phyloP scores from a whole-genome alignment of 2,329 filamentous ascomycete species.

The Fusarium mundagurra region DNA sequence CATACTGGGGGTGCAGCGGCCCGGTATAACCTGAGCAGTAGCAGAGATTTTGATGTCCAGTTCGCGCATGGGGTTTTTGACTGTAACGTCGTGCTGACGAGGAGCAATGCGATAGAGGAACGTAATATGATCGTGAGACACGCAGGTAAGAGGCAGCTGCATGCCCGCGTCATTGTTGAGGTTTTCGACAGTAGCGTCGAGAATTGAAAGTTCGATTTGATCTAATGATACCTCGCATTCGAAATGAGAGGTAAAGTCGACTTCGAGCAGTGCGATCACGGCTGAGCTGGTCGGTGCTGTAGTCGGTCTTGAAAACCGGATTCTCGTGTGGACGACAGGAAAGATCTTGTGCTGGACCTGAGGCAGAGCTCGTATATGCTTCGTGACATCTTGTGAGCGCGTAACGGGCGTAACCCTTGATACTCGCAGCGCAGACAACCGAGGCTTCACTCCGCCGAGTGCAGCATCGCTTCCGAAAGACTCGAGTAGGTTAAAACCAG shows the following conservation, averaged over 20 bases:
- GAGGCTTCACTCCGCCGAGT: slow-evolving; percentile 69
- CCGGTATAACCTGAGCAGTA: slow-evolving; percentile 64
- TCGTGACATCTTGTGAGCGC: slow-evolving; percentile 67
- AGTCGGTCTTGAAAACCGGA: slow-evolving; percentile 75
- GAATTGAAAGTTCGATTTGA: slow-evolving; percentile 65
- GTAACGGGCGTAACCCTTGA: slow-evolving; percentile 77
- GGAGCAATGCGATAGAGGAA: slow-evolving; percentile 76
- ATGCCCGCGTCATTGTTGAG: slow-evolving; percentile 62
- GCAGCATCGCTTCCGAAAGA: slow-evolving; percentile 74
- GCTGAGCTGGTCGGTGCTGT: slow-evolving; percentile 66
- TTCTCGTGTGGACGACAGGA: slow-evolving; percentile 76
- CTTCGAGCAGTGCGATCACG: slow-evolving; percentile 75
- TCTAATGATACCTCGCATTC: slow-evolving; percentile 73
- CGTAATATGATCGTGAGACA: slow-evolving; percentile 78
- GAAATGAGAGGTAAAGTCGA: slow-evolving; percentile 78
- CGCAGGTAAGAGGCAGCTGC: slow-evolving; percentile 67
- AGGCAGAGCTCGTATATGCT: slow-evolving; percentile 71
- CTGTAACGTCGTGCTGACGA: slow-evolving; percentile 55
- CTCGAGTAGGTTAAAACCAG: slow-evolving; percentile 80
- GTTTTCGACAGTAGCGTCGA: slow-evolving; percentile 67
- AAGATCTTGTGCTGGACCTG: slow-evolving; percentile 71
- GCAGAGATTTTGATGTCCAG: slow-evolving; percentile 70
- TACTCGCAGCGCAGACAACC: slow-evolving; percentile 77
- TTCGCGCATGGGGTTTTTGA: slow-evolving; percentile 59
- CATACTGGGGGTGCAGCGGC: slow-evolving; percentile 68